Evolutionary conservation across 257 asterid genomes (phyloP).

Genomic region (Solanum acaule): DNA sequence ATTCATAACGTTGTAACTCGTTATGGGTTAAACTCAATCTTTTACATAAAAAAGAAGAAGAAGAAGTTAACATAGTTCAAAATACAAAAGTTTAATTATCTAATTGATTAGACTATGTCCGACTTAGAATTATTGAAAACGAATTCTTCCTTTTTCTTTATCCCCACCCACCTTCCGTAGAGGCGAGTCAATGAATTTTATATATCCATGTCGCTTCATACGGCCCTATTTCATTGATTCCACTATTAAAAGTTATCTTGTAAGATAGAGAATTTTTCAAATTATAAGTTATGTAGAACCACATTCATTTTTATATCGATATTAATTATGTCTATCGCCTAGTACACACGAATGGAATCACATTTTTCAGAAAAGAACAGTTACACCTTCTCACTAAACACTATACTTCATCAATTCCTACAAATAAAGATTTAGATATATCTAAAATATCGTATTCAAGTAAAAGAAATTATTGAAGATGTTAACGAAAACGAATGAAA

Average conservation of each 20-base stretch:
- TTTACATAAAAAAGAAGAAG: background rate
- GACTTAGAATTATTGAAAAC: no score
- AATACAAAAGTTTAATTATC: no score
- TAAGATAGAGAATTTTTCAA: background rate
- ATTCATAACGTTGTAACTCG: background rate
- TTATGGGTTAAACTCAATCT: no score
- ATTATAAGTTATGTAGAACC: background rate
- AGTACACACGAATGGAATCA: no score
- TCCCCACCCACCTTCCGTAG: background rate
- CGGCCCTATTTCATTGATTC: background rate
- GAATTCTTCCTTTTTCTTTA: background rate
- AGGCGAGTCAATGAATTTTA: background rate
- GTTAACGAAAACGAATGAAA: background rate
- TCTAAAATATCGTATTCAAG: background rate
- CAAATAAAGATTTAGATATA: background rate
- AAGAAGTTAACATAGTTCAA: no score
- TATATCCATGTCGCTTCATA: background rate
- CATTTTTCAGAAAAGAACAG: no score
- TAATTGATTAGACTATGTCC: background rate
- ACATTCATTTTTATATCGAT: background rate
- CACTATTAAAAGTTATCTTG: background rate
- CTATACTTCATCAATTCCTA: background rate
- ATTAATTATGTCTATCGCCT: background rate
- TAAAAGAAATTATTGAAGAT: background rate
- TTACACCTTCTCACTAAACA: background rate